These are phyloP conservation scores for Citrus trifoliata DNA, from an alignment of 345 rosid species.

Conservation along the genomic window DNA sequence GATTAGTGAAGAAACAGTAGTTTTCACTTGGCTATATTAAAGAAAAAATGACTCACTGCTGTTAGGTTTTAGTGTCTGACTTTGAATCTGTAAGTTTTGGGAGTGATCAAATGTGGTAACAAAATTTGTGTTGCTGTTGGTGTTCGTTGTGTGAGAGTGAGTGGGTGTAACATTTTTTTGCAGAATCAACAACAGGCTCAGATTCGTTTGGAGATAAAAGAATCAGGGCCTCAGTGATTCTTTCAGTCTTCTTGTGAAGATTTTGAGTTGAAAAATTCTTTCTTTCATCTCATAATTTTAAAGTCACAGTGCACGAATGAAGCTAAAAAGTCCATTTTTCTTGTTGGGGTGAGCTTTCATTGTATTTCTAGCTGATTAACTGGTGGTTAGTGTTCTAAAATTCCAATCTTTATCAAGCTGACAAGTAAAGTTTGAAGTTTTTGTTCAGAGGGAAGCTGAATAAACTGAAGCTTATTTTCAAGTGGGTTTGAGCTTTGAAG, in stretches of 20 bases:
- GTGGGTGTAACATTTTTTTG: not conserved
- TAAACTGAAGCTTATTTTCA: not conserved
- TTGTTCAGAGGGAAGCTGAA: not conserved
- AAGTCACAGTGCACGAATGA: not conserved
- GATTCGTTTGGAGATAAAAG: constrained; percentile 27
- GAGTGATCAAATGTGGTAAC: not conserved
- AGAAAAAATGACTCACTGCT: not conserved
- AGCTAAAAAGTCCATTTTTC: not conserved
- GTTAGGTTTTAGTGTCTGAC: constrained; percentile 8
- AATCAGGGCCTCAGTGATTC: constrained; percentile 39
- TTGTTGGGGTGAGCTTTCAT: not conserved
- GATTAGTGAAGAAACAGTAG: not conserved
- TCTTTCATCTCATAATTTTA: constrained; percentile 4
- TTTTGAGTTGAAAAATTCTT: constrained; percentile 26
- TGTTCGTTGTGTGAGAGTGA: not conserved
- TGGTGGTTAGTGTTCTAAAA: constrained; percentile 25
- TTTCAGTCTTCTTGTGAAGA: constrained; percentile 44
- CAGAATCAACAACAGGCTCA: constrained; percentile 1
- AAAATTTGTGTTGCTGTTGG: not conserved
- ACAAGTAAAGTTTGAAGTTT: not conserved
- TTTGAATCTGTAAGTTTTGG: constrained; percentile 1
- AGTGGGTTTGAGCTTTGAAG: not conserved
- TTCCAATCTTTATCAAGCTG: constrained; percentile 13
- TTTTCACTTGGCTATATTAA: not conserved
- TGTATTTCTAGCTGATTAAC: not conserved